A percentile compares a stretch with the other conserved stretches of the same genome.
These are phyloP conservation scores for Dichotomocladium elegans DNA, from an alignment of 371 early-diverging fungal species.

Conservation along the genomic window DNA sequence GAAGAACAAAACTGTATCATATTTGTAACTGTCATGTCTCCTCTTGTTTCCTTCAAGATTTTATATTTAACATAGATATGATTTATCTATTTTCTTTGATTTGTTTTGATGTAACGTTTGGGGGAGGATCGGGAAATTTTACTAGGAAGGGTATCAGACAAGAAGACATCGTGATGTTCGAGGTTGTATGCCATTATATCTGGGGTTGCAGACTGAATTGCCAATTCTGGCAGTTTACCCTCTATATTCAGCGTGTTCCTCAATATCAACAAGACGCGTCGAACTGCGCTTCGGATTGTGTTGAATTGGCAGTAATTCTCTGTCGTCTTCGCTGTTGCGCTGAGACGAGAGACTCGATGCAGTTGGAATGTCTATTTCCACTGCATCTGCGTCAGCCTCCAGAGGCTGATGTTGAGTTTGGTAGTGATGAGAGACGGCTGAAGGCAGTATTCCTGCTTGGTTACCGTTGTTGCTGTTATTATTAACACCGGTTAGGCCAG, in stretches of 20 bases:
- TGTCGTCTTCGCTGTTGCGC: conserved; percentile 16
- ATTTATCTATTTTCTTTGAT: background rate
- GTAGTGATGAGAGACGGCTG: background rate
- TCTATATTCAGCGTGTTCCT: conserved; percentile 21
- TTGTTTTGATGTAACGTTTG: background rate
- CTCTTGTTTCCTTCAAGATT: too few species aligned
- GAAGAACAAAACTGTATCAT: too few species aligned
- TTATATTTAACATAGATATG: too few species aligned
- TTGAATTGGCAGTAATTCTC: conserved; percentile 25
- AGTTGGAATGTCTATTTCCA: conserved; percentile 45
- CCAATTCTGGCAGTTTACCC: too few species aligned
- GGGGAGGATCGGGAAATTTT: conserved; percentile 1
- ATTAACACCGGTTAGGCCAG: conserved; percentile 18
- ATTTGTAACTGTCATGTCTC: too few species aligned
- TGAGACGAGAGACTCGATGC: conserved; percentile 24
- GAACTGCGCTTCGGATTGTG: conserved; percentile 11
- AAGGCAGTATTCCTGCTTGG: background rate
- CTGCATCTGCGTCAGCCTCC: conserved; percentile 29
- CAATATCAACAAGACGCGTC: conserved; percentile 21
- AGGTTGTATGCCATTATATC: too few species aligned
- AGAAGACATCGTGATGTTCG: background rate
- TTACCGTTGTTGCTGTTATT: background rate
- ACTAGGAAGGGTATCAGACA: too few species aligned
- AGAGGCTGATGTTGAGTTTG: conserved; percentile 1
- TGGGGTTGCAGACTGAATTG: too few species aligned